These are phyloP conservation scores for Davidsoniella virescens DNA, from an alignment of 2,329 filamentous ascomycete species.

Conservation along the genomic window DNA sequence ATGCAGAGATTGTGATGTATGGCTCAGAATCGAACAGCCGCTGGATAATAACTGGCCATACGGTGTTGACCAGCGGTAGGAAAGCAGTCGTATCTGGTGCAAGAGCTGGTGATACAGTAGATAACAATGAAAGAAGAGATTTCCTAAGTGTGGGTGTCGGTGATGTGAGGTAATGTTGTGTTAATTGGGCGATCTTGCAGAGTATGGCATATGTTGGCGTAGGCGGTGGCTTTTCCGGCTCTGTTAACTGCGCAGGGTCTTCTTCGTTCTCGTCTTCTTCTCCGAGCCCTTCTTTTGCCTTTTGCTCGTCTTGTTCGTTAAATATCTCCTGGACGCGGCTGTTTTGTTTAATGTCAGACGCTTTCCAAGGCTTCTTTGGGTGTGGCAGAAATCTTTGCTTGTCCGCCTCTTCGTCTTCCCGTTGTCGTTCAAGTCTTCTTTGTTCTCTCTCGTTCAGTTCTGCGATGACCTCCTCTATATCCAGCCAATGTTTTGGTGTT, in stretches of 20 bases:
- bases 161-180: slow-evolving; percentile 81
- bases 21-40: slow-evolving; percentile 50
- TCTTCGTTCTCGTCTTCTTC: slow-evolving; percentile 22
- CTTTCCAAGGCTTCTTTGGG: slow-evolving; percentile 22
- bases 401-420: slow-evolving; percentile 23
- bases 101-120: slow-evolving; percentile 55
- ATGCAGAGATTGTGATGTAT: slow-evolving; percentile 53
- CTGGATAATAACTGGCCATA: slow-evolving; percentile 73
- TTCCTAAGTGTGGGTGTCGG: slow-evolving; percentile 63
- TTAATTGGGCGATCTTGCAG: slow-evolving; percentile 63
- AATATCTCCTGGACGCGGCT: slow-evolving; percentile 12
- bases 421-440: slow-evolving; percentile 20
- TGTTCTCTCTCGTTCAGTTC: slow-evolving; percentile 44
- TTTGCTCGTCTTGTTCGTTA: slow-evolving; percentile 16
- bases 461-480: slow-evolving; percentile 31
- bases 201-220: slow-evolving; percentile 70
- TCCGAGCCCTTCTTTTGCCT: slow-evolving; percentile 10
- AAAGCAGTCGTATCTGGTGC: slow-evolving; percentile 66
- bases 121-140: slow-evolving; percentile 61
- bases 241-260: slow-evolving; percentile 19
- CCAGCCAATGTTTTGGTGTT: slow-evolving; percentile 18
- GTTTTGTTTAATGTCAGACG: slow-evolving; percentile 2
- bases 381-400: slow-evolving; percentile 17
- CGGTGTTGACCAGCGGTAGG: slow-evolving; percentile 70
- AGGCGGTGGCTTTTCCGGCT: slow-evolving; percentile 43